Evolutionary conservation across 495 filamentous ascomycete genomes (phyloP), one percentile per base, ranked within the genome.

Genomic region (Pyronema domesticum): DNA sequence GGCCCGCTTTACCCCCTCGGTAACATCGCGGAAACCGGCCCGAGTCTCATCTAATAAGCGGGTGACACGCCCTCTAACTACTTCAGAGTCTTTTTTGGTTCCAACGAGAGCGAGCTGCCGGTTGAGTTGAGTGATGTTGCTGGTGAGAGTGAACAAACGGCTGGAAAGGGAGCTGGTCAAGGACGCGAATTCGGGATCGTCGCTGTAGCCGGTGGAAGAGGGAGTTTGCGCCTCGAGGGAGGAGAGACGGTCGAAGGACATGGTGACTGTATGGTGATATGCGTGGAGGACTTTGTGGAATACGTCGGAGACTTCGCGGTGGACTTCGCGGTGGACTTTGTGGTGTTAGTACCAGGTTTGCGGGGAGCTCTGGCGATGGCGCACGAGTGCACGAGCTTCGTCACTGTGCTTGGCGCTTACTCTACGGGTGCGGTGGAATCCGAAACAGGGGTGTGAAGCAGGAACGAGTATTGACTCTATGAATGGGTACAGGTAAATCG

Each of bases 221-320:
- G 72, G 71, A 48, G 76, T 77, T 71, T 88, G 83, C 54, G 88
- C 77, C 72, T 96, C 89, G 55, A 95, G 74, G 51, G 79, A 80
- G 59, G 80, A 80, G 60, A 89, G 75, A 55, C 83, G 85, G 68
- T 94, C 82, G 70, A 93, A 96, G 40, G 89, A 94, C 89, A 96
- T 96, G 58, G 55, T 69, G 63, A 44, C 34, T 13, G 51, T 14
- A 18, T 51, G 8, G 52, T 51, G 13, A 17, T 9, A n/a, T 14
- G 9, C 13, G 34, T 54, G 0, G 19, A 30, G 46, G 33, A 17
- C 13, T 19, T 0, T 8, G 10, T 48, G 45, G 23, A 30, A 30
- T 30, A 5, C 5, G 23, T 30, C 5, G 23, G 5, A 5, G 5
- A 5, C 23, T 30, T 1, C 23, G 23, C 23, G 23, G 23, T 30